phyloP scores from a whole-genome alignment of 352 stramenopile genomes.

The Phytophthora lateralis region DNA sequence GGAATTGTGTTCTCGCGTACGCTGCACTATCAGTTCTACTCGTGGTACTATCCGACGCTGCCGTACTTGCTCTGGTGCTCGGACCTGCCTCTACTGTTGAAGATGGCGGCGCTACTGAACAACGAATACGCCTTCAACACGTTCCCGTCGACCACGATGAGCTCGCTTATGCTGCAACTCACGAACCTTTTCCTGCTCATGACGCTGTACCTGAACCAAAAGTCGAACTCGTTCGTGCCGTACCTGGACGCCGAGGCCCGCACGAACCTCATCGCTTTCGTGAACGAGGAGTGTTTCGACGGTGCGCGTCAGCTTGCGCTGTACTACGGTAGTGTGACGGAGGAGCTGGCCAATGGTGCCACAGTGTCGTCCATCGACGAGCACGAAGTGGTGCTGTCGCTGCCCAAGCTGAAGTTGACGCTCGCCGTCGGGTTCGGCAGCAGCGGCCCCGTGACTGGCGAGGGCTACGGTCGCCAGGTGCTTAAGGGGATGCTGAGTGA shows the following conservation, averaged over 20 bases:
- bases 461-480: constrained; percentile 75
- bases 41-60: constrained; percentile 96
- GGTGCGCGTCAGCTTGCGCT: constrained; percentile 71
- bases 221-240: constrained; percentile 64
- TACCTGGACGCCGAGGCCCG: constrained; percentile 83
- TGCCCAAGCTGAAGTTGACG: constrained; percentile 87
- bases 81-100: constrained; percentile 81
- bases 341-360: constrained; percentile 71
- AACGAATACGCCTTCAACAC: constrained; percentile 96
- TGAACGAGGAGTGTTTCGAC: constrained; percentile 84
- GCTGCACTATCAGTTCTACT: constrained; percentile 99
- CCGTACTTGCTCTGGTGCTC: constrained; percentile 95
- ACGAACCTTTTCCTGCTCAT: constrained; percentile 88
- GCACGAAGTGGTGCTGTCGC: constrained; percentile 71
- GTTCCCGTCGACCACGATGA: constrained; percentile 93
- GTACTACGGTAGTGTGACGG: constrained; percentile 86
- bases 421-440: constrained; percentile 83
- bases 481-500: constrained; percentile 74
- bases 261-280: constrained; percentile 65
- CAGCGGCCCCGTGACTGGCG: constrained; percentile 71
- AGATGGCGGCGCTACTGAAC: constrained; percentile 80
- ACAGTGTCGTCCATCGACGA: constrained; percentile 79
- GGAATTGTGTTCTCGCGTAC: constrained; percentile 96
- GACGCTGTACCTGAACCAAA: constrained; percentile 74
- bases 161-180: constrained; percentile 93